Base-by-base conservation (phyloP, 2,329 filamentous ascomycete genomes). In the Didymella lethalis region DNA sequence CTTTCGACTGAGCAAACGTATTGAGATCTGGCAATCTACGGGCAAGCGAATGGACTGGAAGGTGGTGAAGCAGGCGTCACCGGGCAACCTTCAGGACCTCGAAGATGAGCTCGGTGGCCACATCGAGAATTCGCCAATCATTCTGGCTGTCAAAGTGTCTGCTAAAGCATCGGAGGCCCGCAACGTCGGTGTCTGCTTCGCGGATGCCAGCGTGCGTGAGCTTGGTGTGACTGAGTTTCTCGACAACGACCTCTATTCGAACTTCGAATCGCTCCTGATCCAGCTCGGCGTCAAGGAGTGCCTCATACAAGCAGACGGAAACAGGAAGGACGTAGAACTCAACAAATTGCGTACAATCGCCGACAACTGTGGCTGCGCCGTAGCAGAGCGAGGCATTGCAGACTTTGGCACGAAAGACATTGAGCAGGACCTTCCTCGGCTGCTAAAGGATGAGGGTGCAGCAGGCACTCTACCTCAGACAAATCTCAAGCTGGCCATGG, bases 231-330 rank as follows among this genome's bases (percentile, higher is more conserved):
- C 92, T 82, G 96, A 99, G 75, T 99, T 99, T 66, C 86, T 97
- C n/a, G 95, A 99, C 82, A 99, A 98, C 73, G 95, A 99, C 74
- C 84, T 97, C 10, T 99, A 96, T 80, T 98, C 94, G 51, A 99
- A 99, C 76, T 96, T 99, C 66, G 95, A 99, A 79, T 93, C 93
- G 3, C 84, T 99, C 18, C 86, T 99, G 51, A 99, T 99, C 66
- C 96, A 99, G 75, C 86, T 99, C 3, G 95, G 95, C 6, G 92
- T 97, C 20, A 95, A 93, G 74, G 95, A 99, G 77, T 97, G 93
- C 71, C 80, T 99, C 29, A 79, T 99, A n/a, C 90, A 92, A 69
- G 80, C 87, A 20, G 93, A 98, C 72, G 86, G 87, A 57, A 81
- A 85, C 5, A 90, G 91, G 60, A 97, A 96, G 58, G 93, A 99